Conservation (phyloP, 768 basidiomycete genomes). For the Collybiopsis confluens region DNA sequence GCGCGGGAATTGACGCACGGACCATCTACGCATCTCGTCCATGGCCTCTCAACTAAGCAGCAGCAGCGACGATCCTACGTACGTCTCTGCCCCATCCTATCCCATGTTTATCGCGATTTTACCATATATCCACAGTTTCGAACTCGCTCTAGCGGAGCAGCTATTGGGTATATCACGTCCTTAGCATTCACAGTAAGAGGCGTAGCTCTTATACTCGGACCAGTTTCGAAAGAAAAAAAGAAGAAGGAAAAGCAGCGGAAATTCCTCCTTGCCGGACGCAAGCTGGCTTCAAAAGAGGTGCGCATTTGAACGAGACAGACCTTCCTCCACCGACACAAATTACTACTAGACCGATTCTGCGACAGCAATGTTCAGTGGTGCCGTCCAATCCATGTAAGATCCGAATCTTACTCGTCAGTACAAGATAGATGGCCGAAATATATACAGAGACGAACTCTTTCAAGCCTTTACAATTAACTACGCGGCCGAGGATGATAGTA, state of each 20-base stretch:
- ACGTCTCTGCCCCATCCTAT: background rate
- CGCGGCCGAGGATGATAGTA: slow-evolving; percentile 5
- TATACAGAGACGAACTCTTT: slow-evolving; percentile 3
- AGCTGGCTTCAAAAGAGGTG: background rate
- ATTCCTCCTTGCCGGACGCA: background rate
- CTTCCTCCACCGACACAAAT: background rate
- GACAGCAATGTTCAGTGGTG: background rate
- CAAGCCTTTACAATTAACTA: slow-evolving; percentile 7
- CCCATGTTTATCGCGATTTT: background rate
- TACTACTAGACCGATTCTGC: background rate
- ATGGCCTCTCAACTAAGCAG: slow-evolving; percentile 3
- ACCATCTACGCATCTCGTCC: background rate
- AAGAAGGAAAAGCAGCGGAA: slow-evolving; percentile 6
- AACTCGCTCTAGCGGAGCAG: slow-evolving; percentile 2
- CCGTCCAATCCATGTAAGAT: background rate
- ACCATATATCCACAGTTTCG: background rate
- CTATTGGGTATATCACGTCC: background rate
- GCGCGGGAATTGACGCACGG: no score
- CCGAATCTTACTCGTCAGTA: background rate
- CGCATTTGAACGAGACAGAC: background rate
- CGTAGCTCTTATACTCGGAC: background rate
- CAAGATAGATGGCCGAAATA: no score
- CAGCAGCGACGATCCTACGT: slow-evolving; percentile 2
- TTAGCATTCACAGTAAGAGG: no score
- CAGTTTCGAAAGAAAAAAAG: slow-evolving; percentile 4